Evolutionary conservation across 108 stramenopile species (phyloP).

Genomic region (Nitzschia putrida): DNA sequence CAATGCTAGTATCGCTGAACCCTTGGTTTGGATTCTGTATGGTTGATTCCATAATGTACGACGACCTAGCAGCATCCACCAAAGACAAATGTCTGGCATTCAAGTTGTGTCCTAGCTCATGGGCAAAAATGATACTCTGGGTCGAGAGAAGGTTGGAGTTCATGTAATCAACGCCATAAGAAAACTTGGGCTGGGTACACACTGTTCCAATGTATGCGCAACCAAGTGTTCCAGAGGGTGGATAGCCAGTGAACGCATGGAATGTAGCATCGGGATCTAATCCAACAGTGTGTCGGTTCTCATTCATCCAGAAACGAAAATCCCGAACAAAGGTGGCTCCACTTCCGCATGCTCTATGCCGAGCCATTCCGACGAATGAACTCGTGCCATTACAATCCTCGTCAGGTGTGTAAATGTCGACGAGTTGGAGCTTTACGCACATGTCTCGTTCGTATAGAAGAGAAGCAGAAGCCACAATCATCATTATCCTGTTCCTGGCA

Average conservation of each 20-base stretch:
- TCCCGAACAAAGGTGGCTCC: constrained; percentile 9
- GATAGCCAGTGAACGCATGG: constrained; percentile 12
- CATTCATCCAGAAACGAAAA: constrained; percentile 13
- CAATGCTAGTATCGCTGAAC: background rate
- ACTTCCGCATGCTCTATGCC: background rate
- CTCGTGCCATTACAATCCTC: background rate
- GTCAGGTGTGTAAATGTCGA: constrained; percentile 22
- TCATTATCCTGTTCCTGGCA: constrained; percentile 5
- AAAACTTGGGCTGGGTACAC: background rate
- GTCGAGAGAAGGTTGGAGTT: constrained; percentile 10
- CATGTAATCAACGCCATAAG: constrained; percentile 17
- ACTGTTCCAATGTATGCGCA: constrained; percentile 14
- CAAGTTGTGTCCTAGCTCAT: constrained; percentile 19
- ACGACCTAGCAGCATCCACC: background rate
- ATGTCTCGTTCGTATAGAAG: constrained; percentile 22
- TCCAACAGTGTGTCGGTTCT: background rate
- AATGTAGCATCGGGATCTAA: constrained; percentile 10
- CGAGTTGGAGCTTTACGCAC: constrained; percentile 19
- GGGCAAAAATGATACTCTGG: constrained; percentile 14
- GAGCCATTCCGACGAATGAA: background rate
- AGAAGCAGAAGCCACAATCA: constrained; percentile 17
- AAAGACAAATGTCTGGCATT: constrained; percentile 2
- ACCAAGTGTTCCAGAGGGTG: constrained; percentile 3
- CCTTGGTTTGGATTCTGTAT: constrained; percentile 10
- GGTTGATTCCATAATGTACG: constrained; percentile 13